phyloP scores from a whole-genome alignment of 345 rosid genomes.

The Cardamine chenopodiifolia region DNA sequence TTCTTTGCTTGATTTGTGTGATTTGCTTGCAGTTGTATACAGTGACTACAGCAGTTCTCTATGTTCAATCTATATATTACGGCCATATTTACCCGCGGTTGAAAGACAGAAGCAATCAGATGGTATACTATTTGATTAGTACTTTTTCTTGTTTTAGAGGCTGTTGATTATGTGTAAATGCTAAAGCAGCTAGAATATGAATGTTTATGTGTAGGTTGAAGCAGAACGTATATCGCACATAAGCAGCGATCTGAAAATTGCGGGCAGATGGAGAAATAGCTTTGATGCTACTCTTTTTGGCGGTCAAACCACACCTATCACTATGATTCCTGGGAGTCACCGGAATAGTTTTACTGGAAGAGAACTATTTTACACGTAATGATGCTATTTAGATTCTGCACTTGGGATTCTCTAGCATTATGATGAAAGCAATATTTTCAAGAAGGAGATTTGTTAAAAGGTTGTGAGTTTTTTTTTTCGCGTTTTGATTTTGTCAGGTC shows the following conservation, averaged over 20 bases:
- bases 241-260: slow-evolving; percentile 32
- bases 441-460: not conserved
- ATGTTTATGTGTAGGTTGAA: slow-evolving; percentile 42
- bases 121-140: slow-evolving; percentile 44
- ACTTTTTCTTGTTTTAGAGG: not conserved
- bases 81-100: slow-evolving; percentile 60
- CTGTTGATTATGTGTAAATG: slow-evolving; percentile 32
- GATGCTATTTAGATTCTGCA: not conserved
- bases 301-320: slow-evolving; percentile 58
- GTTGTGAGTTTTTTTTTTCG: not conserved
- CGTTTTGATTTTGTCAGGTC: slow-evolving; percentile 51
- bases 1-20: slow-evolving; percentile 11
- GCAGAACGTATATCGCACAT: slow-evolving; percentile 42
- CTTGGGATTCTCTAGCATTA: not conserved
- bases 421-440: not conserved
- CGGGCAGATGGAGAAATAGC: slow-evolving; percentile 47
- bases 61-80: slow-evolving; percentile 67
- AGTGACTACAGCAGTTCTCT: slow-evolving; percentile 55
- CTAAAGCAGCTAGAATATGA: slow-evolving; percentile 22
- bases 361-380: slow-evolving; percentile 70
- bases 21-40: slow-evolving; percentile 62
- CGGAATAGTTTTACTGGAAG: slow-evolving; percentile 51
- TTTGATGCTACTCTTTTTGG: slow-evolving; percentile 30
- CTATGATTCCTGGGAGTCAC: slow-evolving; percentile 52
- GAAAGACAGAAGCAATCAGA: slow-evolving; percentile 43